These are phyloP conservation scores for Heterobasidion occidentale DNA, from an alignment of 1,284 basidiomycete genomes.

Conservation along the genomic window DNA sequence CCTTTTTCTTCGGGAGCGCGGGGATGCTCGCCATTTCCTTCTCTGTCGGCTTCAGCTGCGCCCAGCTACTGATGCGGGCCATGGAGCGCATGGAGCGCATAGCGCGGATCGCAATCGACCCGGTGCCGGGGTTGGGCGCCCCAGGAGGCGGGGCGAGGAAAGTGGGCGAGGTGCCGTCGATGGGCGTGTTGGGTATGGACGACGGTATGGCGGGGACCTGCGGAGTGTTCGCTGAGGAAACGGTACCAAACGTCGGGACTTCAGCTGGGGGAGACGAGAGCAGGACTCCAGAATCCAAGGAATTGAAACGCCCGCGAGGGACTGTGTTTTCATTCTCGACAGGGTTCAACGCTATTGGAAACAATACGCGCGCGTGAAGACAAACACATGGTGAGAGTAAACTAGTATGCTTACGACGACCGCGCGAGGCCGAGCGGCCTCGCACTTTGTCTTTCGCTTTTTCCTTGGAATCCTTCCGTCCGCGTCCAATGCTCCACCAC, in stretches of 20 bases:
- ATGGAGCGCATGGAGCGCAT: slow-evolving; percentile 68
- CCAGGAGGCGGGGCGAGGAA: slow-evolving; percentile 9
- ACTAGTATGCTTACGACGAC: slow-evolving; percentile 32
- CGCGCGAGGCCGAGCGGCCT: slow-evolving; percentile 21
- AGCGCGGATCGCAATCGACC: slow-evolving; percentile 68
- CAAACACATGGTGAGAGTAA: neutral
- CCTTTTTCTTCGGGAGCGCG: slow-evolving; percentile 16
- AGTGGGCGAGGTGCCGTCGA: slow-evolving; percentile 9
- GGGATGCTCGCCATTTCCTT: slow-evolving; percentile 17
- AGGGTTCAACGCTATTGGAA: neutral
- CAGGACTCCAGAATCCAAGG: slow-evolving; percentile 52
- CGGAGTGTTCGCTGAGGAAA: slow-evolving; percentile 14
- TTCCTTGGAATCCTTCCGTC: slow-evolving; percentile 56
- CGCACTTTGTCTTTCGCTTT: slow-evolving; percentile 31
- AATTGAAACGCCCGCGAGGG: slow-evolving; percentile 48
- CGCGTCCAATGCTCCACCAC: slow-evolving; percentile 74
- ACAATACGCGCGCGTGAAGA: neutral
- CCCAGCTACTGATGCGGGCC: slow-evolving; percentile 66
- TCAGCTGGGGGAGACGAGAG: slow-evolving; percentile 24
- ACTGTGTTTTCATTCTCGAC: neutral
- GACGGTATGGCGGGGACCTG: slow-evolving; percentile 5
- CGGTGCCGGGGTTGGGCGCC: slow-evolving; percentile 22
- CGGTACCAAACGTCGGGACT: slow-evolving; percentile 7
- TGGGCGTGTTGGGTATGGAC: neutral
- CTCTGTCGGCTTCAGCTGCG: slow-evolving; percentile 38